A percentile compares a stretch with the other conserved stretches of the same genome.
These are phyloP conservation scores for Boletus rubroflammeus DNA, from an alignment of 768 basidiomycete genomes.

Conservation along the genomic window DNA sequence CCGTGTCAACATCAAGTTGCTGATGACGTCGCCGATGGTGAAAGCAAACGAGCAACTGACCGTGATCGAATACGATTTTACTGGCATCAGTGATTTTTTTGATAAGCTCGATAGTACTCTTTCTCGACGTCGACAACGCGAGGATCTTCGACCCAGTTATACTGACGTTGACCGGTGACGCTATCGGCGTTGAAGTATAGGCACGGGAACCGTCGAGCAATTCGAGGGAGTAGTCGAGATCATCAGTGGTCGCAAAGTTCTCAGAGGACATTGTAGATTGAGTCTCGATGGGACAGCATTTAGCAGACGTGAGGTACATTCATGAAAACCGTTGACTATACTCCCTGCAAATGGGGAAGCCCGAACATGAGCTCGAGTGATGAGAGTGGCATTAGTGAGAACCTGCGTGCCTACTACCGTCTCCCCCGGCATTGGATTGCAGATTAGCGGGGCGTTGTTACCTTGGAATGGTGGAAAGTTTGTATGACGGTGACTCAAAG, in stretches of 20 bases:
- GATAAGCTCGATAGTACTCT: neutral
- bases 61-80: neutral
- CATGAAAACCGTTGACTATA: neutral
- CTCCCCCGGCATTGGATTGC: neutral
- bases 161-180: neutral
- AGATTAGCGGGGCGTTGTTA: neutral
- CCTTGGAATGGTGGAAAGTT: neutral
- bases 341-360: neutral
- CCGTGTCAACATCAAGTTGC: neutral
- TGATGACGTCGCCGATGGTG: neutral
- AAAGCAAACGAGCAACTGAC: neutral
- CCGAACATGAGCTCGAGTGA: neutral
- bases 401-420: neutral
- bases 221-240: neutral
- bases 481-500: neutral
- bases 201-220: neutral
- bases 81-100: neutral
- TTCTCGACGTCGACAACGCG: neutral
- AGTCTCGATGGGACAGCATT: neutral
- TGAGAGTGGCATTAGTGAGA: neutral
- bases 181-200: neutral
- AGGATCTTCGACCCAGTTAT: neutral
- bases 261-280: neutral
- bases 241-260: neutral
- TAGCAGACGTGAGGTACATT: neutral